Conservation (phyloP, 1,284 basidiomycete species). For the Fomitopsis schrenkii region DNA sequence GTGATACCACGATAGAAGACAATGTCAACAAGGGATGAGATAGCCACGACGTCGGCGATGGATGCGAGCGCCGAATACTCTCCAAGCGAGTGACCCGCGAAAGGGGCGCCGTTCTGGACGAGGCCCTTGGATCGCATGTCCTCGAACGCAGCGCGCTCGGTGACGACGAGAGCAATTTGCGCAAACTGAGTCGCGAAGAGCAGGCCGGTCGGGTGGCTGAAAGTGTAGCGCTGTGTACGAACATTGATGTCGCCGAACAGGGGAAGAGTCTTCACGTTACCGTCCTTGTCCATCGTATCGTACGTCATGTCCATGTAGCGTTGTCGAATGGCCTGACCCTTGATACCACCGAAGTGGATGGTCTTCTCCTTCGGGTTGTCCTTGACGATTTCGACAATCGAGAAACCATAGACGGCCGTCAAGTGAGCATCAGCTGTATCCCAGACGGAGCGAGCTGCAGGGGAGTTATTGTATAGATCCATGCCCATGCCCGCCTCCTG, state of each 20-base stretch:
- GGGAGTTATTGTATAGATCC: constrained; percentile 93
- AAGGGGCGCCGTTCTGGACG: constrained; percentile 88
- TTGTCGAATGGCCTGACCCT: constrained; percentile 95
- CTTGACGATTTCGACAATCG: constrained; percentile 97
- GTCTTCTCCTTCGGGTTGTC: constrained; percentile 97
- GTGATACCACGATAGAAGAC: constrained; percentile 99
- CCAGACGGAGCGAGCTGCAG: constrained; percentile 95
- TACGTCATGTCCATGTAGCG: constrained; percentile 99
- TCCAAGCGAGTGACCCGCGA: constrained; percentile 97
- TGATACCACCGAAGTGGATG: constrained; percentile 98
- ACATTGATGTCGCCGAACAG: constrained; percentile 91
- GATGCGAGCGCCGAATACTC: constrained; percentile 98
- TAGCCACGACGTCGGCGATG: constrained; percentile 93
- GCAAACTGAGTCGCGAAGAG: constrained; percentile 98
- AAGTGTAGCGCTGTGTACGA: constrained; percentile 93
- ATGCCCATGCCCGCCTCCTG: constrained; percentile 99
- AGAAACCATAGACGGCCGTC: constrained; percentile 94
- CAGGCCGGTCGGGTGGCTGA: constrained; percentile 93
- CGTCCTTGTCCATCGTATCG: constrained; percentile 94
- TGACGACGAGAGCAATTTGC: constrained; percentile 96
- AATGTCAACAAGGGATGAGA: constrained; percentile 95
- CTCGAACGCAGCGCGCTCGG: constrained; percentile 96
- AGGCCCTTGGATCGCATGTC: constrained; percentile 97
- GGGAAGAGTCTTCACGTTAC: constrained; percentile 90
- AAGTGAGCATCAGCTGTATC: constrained; percentile 94